Base-by-base conservation (phyloP, 2,329 filamentous ascomycete genomes). In the Amphichorda felina region DNA sequence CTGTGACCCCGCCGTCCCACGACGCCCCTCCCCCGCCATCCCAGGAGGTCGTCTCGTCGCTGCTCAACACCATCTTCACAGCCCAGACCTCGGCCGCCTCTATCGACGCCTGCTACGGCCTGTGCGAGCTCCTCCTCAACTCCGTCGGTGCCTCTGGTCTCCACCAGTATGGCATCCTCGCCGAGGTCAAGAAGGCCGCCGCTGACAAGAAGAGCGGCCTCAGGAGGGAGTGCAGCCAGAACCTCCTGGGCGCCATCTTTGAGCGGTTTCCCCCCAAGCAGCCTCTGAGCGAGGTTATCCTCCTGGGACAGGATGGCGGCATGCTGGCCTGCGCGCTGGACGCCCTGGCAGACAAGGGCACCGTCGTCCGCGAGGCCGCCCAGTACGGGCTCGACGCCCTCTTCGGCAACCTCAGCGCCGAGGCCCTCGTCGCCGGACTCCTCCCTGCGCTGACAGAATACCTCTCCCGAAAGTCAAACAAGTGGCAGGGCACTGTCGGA, bases 401-500 rank as follows among this genome's bases (percentile, higher is more conserved):
- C 17, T 94, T 94, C 58, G 69, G 70, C 45, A 75, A 81, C 52
- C 65, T 98, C 43, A 79, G 75, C 52, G 65, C 86, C 38, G 91
- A 96, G 65, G 79, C 84, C 34, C 74, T 94, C 50, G 81, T 94
- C 35, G 73, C 76, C 43, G 88, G 83, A 15, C 71, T 98, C 29
- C 66, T 98, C 35, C 87, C 91, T 3, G 71, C 75, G 13, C 65
- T 98, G 28, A 61, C 68, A 42, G 61, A 70, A 35, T 96, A 96
- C 56, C 69, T 98, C 21, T 68, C 69, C 53, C 93, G 86, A 62
- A 77, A 75, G 51, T 82, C 86, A 13, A 88, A 85, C 45, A 98
- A 98, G 63, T 98, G 91, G 91, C 91, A 98, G 63, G 91, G 91
- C 41, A 85, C 84, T 13, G 84, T 95, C 36, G 88, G 82, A 41